These are phyloP conservation scores for Candida sonorensis DNA, from an alignment of 805 yeast genomes.

Conservation along the genomic window DNA sequence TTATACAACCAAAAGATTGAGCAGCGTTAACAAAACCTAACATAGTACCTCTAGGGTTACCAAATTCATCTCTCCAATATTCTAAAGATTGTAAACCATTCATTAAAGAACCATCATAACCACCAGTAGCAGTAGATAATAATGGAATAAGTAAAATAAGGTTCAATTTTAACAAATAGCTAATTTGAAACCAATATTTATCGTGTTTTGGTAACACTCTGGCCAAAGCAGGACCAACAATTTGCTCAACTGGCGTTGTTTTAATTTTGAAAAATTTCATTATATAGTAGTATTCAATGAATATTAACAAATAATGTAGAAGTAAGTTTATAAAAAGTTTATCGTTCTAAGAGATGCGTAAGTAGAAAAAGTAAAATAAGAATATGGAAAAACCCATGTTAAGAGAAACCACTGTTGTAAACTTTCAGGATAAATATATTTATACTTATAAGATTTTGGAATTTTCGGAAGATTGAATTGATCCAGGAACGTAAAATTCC, in stretches of 20 bases:
- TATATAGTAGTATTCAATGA: no score
- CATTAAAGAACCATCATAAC: slow-evolving; percentile 37
- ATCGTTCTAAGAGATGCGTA: no score
- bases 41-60: slow-evolving; percentile 25
- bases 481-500: no score
- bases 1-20: slow-evolving; percentile 30
- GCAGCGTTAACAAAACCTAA: slow-evolving; percentile 33
- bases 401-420: no score
- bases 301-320: no score
- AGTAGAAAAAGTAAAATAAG: no score
- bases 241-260: slow-evolving; percentile 11
- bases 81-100: slow-evolving; percentile 38
- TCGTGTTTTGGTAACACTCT: slow-evolving; percentile 19
- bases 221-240: slow-evolving; percentile 16
- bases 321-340: no score
- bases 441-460: no score
- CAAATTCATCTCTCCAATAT: slow-evolving; percentile 30
- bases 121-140: slow-evolving; percentile 33
- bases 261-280: background rate
- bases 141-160: slow-evolving; percentile 30
- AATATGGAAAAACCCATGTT: no score
- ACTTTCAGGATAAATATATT: no score
- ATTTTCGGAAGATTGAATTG: no score
- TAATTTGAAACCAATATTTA: slow-evolving; percentile 29
- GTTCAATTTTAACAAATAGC: slow-evolving; percentile 33